phyloP scores from a whole-genome alignment of 805 yeast genomes.

The Scheffersomyces ergatensis region DNA sequence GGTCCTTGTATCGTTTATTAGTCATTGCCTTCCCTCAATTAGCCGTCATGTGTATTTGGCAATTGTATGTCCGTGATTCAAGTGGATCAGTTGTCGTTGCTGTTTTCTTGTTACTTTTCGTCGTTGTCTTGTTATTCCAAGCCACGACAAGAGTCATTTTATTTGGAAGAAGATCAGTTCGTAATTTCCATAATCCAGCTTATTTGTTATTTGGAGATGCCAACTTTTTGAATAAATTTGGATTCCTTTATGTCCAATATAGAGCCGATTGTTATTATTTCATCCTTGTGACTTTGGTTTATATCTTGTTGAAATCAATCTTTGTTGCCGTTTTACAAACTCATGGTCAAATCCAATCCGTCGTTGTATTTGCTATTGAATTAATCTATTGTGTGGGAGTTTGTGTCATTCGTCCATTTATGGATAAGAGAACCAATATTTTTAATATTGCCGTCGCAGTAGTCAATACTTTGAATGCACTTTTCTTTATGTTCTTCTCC shows the following conservation, averaged over 20 bases:
- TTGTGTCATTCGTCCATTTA: conserved; percentile 78
- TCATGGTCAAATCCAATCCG: conserved; percentile 79
- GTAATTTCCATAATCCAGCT: conserved; percentile 85
- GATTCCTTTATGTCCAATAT: conserved; percentile 89
- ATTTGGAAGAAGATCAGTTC: conserved; percentile 70
- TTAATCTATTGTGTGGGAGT: conserved; percentile 62
- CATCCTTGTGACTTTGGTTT: conserved; percentile 60
- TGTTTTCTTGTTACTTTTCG: conserved; percentile 58
- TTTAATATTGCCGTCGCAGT: conserved; percentile 85
- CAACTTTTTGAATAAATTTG: conserved; percentile 77
- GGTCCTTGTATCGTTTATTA: conserved; percentile 80
- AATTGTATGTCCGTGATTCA: conserved; percentile 79
- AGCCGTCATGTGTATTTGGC: conserved; percentile 81
- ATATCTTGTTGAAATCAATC: conserved; percentile 70
- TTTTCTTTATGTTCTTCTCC: conserved; percentile 87
- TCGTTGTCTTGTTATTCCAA: conserved; percentile 58
- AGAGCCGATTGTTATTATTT: conserved; percentile 87
- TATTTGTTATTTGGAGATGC: conserved; percentile 85
- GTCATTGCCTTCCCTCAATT: conserved; percentile 87
- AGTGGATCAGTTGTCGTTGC: conserved; percentile 83
- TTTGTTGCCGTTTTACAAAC: conserved; percentile 84
- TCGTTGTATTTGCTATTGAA: conserved; percentile 74
- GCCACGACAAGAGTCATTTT: conserved; percentile 73
- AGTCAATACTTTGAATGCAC: conserved; percentile 75
- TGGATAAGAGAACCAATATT: conserved; percentile 94